Percentiles rank a stretch among this genome's conserved stretches.
Evolutionary conservation across 345 rosid genomes (phyloP).

Genomic region (Linum tenue): DNA sequence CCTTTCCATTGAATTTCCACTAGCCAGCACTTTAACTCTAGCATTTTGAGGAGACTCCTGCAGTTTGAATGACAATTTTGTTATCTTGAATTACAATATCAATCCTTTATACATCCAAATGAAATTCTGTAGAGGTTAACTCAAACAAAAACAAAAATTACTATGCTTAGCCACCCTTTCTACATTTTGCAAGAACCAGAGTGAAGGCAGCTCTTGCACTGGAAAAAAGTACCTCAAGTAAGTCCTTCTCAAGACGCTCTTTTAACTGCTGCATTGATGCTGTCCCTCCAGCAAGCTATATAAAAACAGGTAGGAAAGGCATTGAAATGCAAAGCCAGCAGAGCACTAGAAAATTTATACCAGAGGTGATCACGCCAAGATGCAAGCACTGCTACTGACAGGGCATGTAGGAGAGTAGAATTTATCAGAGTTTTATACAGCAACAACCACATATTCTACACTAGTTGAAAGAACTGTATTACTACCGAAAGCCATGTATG

Average conservation of each 20-base stretch:
- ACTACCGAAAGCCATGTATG: no score
- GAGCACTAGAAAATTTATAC: not conserved
- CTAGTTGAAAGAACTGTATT: no score
- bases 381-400: no score
- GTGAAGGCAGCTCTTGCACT: not conserved
- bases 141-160: no score
- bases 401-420: no score
- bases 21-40: conserved; percentile 88
- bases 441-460: no score
- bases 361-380: not conserved
- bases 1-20: conserved; percentile 91
- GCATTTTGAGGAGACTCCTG: conserved; percentile 99
- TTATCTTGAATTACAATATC: conserved; percentile 1
- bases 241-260: conserved; percentile 97
- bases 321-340: not conserved
- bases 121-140: no score
- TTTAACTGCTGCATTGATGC: conserved; percentile 98
- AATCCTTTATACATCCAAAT: no score
- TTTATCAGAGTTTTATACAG: no score
- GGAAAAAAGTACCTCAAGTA: conserved; percentile 58
- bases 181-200: not conserved
- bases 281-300: conserved; percentile 98
- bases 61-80: conserved; percentile 18
- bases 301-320: conserved; percentile 6
- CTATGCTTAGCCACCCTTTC: not conserved